Evolutionary conservation across 768 basidiomycete genomes (phyloP), one percentile per base, ranked within the genome.

Genomic region (Tylopilus vinaceipallidus): DNA sequence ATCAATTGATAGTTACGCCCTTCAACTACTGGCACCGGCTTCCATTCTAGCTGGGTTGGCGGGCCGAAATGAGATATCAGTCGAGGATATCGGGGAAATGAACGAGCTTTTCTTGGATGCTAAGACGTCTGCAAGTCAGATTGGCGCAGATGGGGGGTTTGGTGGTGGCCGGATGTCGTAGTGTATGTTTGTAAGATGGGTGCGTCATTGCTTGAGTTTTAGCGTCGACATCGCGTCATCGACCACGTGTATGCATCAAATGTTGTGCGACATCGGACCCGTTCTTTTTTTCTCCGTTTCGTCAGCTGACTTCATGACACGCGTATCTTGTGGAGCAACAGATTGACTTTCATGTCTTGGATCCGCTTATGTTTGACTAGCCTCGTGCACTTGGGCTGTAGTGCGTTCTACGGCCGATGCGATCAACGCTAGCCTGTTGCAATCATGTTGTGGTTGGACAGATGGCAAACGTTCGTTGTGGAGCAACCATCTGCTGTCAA

Each of bases 101-200:
- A 86, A 86, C 55, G 91, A 91, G 63, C 74, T 99, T 27, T 99
- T 99, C 77, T 75, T 98, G 60, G 95, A 98, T 67, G 93, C 95
- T 17, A 95, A 94, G 65, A 85, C 88, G 0, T 80, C 78, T 48
- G 84, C 84, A n/a, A 63, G 67, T 20, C 73, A 78, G 53, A 82
- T 83, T 30, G 68, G 69, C 55, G 75, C 68, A 14, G 64, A 66
- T 22, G 72, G 68, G 4, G 66, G 69, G 22, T 71, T 66, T 44
- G 58, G 65, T 34, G 70, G 71, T 17, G 57, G 70, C 2, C 53
- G 57, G 29, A 56, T 63, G 62, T 66, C 52, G 50, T 69, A 61
- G 72, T 47, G 23, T 6, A 14, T 53, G 20, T 32, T 20, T 36
- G 52, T 46, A 12, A 6, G 6, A 12, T 36, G 43, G 36, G 49